Percentiles rank a stretch among this genome's conserved stretches.
These are phyloP conservation scores for Gastrodia elata DNA, from an alignment of 106 monocot genomes.

Conservation along the genomic window DNA sequence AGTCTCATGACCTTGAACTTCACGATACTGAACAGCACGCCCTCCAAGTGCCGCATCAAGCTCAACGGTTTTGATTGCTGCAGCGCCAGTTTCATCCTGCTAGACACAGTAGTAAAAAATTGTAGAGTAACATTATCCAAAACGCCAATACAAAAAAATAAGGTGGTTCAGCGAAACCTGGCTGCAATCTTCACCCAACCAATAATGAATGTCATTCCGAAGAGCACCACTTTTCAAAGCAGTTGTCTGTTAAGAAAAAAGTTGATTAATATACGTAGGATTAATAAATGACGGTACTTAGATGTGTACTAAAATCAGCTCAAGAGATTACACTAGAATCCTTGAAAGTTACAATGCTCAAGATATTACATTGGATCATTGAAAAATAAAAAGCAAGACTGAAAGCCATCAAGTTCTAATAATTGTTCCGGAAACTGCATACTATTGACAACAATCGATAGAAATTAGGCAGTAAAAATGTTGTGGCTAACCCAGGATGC, in stretches of 20 bases:
- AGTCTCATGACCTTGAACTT: constrained; percentile 31
- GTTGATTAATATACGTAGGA: not conserved
- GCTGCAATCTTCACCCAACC: constrained; percentile 61
- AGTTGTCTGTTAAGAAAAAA: constrained; percentile 33
- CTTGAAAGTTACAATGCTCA: not conserved
- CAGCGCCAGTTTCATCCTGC: constrained; percentile 39
- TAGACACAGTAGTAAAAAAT: not conserved
- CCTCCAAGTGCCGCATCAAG: constrained; percentile 34
- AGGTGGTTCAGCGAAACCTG: constrained; percentile 22
- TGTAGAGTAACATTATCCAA: not conserved
- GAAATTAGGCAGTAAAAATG: not conserved
- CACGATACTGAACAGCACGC: constrained; percentile 35
- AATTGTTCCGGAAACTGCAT: not conserved
- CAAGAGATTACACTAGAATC: not conserved
- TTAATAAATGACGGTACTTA: not conserved
- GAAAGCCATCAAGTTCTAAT: not conserved
- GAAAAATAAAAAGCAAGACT: not conserved
- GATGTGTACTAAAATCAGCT: not conserved
- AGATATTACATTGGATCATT: too few relatives aligned
- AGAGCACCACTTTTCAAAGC: constrained; percentile 47
- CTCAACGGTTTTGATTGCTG: constrained; percentile 32
- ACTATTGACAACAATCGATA: not conserved
- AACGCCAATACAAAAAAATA: not conserved
- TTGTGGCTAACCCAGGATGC: not conserved
- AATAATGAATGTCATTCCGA: constrained; percentile 61